These are phyloP conservation scores for Extremus antarcticus DNA, from an alignment of 495 filamentous ascomycete genomes.

Conservation along the genomic window DNA sequence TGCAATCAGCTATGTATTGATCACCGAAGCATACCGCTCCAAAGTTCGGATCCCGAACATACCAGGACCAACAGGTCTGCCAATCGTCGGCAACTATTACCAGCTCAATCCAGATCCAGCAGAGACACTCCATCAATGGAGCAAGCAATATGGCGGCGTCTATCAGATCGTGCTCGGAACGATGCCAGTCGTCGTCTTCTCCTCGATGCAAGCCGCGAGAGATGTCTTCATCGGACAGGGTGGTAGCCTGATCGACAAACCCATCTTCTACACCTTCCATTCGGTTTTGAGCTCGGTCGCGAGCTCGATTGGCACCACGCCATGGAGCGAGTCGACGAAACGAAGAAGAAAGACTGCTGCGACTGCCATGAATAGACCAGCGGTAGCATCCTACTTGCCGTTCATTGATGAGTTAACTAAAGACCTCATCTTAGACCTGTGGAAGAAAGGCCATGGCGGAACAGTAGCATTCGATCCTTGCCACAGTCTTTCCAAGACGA, in stretches of 20 bases:
- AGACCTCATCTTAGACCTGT: conserved; percentile 47
- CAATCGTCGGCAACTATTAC: conserved; percentile 52
- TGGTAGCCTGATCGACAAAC: conserved; percentile 46
- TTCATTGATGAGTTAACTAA: conserved; percentile 52
- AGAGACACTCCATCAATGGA: conserved; percentile 50
- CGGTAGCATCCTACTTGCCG: conserved; percentile 48
- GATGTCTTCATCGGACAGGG: conserved; percentile 46
- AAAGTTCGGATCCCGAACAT: conserved; percentile 42
- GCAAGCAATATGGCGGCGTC: conserved; percentile 45
- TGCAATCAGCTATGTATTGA: conserved; percentile 37
- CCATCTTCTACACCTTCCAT: conserved; percentile 56
- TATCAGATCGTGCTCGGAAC: conserved; percentile 58
- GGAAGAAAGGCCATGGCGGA: conserved; percentile 44
- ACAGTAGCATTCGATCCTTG: conserved; percentile 46
- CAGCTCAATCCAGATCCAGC: conserved; percentile 50
- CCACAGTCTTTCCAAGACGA: conserved; percentile 50
- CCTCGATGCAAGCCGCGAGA: conserved; percentile 46
- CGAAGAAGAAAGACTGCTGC: conserved; percentile 52
- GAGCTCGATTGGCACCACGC: conserved; percentile 54
- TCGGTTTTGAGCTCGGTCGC: conserved; percentile 54
- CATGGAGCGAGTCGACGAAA: conserved; percentile 53
- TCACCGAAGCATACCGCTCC: conserved; percentile 43
- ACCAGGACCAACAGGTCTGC: conserved; percentile 44
- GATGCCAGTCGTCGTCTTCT: conserved; percentile 49
- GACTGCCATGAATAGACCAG: conserved; percentile 50